Evolutionary conservation across 805 yeast genomes (phyloP).

Genomic region (Wickerhamiella lipophila): DNA sequence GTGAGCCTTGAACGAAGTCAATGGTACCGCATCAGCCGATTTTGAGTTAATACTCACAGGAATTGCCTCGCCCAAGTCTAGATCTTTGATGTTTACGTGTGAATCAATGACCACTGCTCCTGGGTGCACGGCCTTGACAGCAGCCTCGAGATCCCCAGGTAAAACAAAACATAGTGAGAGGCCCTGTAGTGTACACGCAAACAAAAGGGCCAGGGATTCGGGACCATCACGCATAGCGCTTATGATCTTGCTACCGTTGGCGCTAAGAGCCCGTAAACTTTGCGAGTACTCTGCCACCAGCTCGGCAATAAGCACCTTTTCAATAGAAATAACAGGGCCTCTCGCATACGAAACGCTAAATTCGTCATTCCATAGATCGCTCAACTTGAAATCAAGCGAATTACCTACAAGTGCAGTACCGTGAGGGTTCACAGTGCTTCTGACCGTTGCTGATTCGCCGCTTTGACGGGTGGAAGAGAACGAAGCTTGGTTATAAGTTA

Average conservation of each 20-base stretch:
- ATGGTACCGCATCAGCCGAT: slow-evolving; percentile 9
- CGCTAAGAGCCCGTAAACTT: neutral
- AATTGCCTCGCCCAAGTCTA: slow-evolving; percentile 3
- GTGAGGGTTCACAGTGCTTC: slow-evolving; percentile 63
- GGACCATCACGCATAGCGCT: slow-evolving; percentile 14
- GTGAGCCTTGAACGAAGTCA: slow-evolving; percentile 3
- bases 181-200: slow-evolving; percentile 19
- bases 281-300: slow-evolving; percentile 10
- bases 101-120: slow-evolving; percentile 9
- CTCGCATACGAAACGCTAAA: slow-evolving; percentile 9
- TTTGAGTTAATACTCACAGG: slow-evolving; percentile 5
- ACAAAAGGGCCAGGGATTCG: slow-evolving; percentile 17
- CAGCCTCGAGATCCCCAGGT: slow-evolving; percentile 8
- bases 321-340: slow-evolving; percentile 7
- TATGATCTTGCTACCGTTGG: slow-evolving; percentile 3
- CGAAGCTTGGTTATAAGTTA: slow-evolving; percentile 44
- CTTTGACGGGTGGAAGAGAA: slow-evolving; percentile 49
- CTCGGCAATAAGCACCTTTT: neutral
- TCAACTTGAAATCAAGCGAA: slow-evolving; percentile 49
- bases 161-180: slow-evolving; percentile 4
- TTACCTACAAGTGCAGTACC: slow-evolving; percentile 29
- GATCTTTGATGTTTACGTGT: neutral
- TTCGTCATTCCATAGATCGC: slow-evolving; percentile 35
- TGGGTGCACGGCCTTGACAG: slow-evolving; percentile 7
- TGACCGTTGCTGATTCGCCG: slow-evolving; percentile 62